Percentiles rank a stretch among this genome's conserved stretches.
Evolutionary conservation across 768 basidiomycete species (phyloP).

Genomic region (Panellus pusillus): DNA sequence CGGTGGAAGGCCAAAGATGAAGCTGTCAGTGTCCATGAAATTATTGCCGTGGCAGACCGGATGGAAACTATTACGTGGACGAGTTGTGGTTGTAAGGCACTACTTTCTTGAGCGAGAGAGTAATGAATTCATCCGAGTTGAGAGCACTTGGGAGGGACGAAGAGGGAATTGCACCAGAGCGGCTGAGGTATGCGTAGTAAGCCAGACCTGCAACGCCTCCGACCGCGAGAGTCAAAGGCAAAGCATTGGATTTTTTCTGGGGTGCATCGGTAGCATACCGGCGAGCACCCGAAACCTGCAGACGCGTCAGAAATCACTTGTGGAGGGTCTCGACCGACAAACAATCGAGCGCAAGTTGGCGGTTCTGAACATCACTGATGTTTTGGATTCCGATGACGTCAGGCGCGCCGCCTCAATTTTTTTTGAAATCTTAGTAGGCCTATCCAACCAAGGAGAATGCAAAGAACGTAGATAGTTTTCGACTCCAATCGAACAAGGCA

Average conservation of each 20-base stretch:
- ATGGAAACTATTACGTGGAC: conserved; percentile 47
- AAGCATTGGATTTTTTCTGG: conserved; percentile 49
- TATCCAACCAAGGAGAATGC: no score
- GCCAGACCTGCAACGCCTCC: conserved; percentile 42
- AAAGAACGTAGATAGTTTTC: no score
- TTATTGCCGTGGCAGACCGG: background rate
- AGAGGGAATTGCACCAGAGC: conserved; percentile 7
- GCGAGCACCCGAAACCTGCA: conserved; percentile 7
- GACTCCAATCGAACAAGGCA: no score
- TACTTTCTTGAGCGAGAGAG: conserved; percentile 81
- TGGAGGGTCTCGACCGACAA: no score
- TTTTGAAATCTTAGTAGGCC: no score
- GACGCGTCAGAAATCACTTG: background rate
- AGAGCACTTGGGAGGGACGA: conserved; percentile 42
- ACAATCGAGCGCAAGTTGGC: background rate
- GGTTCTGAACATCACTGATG: background rate
- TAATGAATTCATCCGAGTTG: conserved; percentile 71
- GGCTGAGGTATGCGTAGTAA: conserved; percentile 53
- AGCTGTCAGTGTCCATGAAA: conserved; percentile 40
- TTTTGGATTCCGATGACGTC: no score
- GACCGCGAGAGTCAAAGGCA: conserved; percentile 45
- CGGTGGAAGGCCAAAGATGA: conserved; percentile 78
- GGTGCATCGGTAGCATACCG: conserved; percentile 38
- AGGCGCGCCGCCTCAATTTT: no score
- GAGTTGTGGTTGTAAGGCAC: conserved; percentile 95